Evolutionary conservation across 2,329 filamentous ascomycete species (phyloP), one percentile per base, ranked within the genome.

Genomic region (Fusarium sp.): DNA sequence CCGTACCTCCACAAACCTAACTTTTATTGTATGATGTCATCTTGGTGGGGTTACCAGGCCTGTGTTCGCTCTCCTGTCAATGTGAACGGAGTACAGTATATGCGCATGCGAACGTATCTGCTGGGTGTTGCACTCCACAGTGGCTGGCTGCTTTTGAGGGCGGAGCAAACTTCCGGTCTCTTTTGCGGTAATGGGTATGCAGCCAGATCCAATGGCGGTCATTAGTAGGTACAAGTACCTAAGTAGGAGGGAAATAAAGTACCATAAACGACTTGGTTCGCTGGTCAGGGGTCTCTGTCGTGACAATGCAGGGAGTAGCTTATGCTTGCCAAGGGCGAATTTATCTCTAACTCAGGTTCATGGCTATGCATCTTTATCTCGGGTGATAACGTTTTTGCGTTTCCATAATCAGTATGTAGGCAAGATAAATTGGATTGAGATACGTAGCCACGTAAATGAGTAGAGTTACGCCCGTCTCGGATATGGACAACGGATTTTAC

Each of bases 31-130:
- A 36, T 53, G 31, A 53, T 36, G 48, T 36, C 48, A 36, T 22
- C 7, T 30, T 7, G 16, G 7, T 44, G 24, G 16, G 11, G 1
- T 1, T 4, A 42, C 3, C 22, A 2, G 15, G 39, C 9, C 9
- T 24, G 39, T 41, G 22, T n/a, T 7, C 22, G 6, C 20, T 8
- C 12, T 39, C 7, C 3, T 15, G 2, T 22, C 38, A 6, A 22
- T 39, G 12, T 7, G 13, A 39, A 22, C 12, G 36, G 36, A 14
- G n/a, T n/a, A n/a, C n/a, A n/a, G n/a, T n/a, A 10, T 22, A 38
- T 5, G 36, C 22, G 22, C 20, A 39, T 39, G 36, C 36, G 38
- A 39, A 39, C 22, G 20, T 39, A 15, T 39, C 22, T 39, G 8
- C 13, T 39, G 36, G 36, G 12, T 22, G 15, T 39, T 39, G 38